A percentile compares a stretch with the other conserved stretches of the same genome.
phyloP scores from a whole-genome alignment of 768 basidiomycete species.

The Xerocomellus amylosporus region DNA sequence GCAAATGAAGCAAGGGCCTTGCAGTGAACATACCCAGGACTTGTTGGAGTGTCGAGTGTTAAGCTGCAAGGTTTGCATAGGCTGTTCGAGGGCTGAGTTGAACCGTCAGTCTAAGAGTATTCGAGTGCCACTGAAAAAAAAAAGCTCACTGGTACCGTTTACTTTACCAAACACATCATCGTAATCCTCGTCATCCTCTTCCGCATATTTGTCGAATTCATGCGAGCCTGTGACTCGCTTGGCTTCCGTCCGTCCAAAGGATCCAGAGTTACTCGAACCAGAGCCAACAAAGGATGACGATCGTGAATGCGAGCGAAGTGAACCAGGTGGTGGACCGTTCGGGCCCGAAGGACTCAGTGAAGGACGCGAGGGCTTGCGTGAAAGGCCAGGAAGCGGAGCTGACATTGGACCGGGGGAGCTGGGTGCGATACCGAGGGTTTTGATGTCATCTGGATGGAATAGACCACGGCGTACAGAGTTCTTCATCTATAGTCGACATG shows the following conservation, averaged over 20 bases:
- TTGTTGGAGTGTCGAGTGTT: constrained; percentile 84
- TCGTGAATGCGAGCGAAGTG: constrained; percentile 48
- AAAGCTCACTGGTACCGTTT: constrained; percentile 59
- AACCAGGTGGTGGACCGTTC: constrained; percentile 26
- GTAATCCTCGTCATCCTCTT: constrained; percentile 89
- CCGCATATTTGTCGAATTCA: constrained; percentile 83
- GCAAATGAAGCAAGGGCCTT: constrained; percentile 5
- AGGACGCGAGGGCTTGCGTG: constrained; percentile 52
- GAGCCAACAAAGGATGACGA: constrained; percentile 55
- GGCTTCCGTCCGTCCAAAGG: constrained; percentile 67
- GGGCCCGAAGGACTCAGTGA: constrained; percentile 45
- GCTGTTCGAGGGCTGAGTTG: constrained; percentile 51
- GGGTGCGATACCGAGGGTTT: constrained; percentile 59
- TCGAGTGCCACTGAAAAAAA: constrained; percentile 2
- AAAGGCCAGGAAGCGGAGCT: constrained; percentile 60
- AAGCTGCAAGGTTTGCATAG: constrained; percentile 75
- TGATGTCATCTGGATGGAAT: constrained; percentile 89
- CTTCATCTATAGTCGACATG: constrained; percentile 50
- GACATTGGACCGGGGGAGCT: constrained; percentile 59
- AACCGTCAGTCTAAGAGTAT: neutral
- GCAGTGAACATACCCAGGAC: constrained; percentile 64
- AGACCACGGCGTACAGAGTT: constrained; percentile 70
- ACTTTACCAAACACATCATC: constrained; percentile 90
- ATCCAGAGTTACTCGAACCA: constrained; percentile 41
- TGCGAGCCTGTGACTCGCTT: constrained; percentile 49